Percentiles rank a stretch among this genome's conserved stretches.
phyloP scores from a whole-genome alignment of 352 stramenopile species.

The Phytophthora chlamydospora region DNA sequence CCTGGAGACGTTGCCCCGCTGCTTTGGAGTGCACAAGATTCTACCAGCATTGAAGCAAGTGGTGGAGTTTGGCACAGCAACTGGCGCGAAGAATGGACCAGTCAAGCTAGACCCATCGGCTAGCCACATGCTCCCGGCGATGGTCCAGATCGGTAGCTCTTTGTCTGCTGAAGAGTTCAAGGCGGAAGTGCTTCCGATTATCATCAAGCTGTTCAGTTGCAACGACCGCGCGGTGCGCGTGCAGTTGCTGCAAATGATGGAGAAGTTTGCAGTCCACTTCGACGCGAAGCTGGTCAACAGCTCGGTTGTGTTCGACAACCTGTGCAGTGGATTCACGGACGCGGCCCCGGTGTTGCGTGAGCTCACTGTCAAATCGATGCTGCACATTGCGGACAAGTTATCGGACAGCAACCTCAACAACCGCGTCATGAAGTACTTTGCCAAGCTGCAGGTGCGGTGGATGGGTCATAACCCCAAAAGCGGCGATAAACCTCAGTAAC shows the following conservation, averaged over 20 bases:
- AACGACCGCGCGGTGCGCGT: conserved; percentile 91
- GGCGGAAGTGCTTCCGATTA: conserved; percentile 85
- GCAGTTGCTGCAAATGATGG: conserved; percentile 92
- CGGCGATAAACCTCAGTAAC: too few relatives aligned
- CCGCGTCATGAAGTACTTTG: conserved; percentile 93
- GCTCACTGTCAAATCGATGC: conserved; percentile 93
- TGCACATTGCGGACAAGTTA: conserved; percentile 91
- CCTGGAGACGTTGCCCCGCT: conserved; percentile 63
- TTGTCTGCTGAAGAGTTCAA: conserved; percentile 87
- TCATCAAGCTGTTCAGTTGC: conserved; percentile 91
- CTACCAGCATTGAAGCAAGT: conserved; percentile 83
- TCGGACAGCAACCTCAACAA: conserved; percentile 92
- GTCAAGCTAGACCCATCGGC: conserved; percentile 86
- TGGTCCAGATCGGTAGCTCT: conserved; percentile 86
- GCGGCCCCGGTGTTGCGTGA: conserved; percentile 87
- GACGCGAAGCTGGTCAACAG: conserved; percentile 93
- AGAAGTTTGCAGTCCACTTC: conserved; percentile 89
- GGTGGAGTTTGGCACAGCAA: conserved; percentile 77
- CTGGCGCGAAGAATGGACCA: conserved; percentile 57
- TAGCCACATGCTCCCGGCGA: conserved; percentile 88
- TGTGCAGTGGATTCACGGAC: conserved; percentile 93
- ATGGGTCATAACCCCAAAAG: neutral
- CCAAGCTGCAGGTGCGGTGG: conserved; percentile 82
- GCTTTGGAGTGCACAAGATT: conserved; percentile 88
- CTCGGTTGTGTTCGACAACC: conserved; percentile 89